Evolutionary conservation across 2,329 filamentous ascomycete genomes (phyloP).

Genomic region (Cladosporium phlei): DNA sequence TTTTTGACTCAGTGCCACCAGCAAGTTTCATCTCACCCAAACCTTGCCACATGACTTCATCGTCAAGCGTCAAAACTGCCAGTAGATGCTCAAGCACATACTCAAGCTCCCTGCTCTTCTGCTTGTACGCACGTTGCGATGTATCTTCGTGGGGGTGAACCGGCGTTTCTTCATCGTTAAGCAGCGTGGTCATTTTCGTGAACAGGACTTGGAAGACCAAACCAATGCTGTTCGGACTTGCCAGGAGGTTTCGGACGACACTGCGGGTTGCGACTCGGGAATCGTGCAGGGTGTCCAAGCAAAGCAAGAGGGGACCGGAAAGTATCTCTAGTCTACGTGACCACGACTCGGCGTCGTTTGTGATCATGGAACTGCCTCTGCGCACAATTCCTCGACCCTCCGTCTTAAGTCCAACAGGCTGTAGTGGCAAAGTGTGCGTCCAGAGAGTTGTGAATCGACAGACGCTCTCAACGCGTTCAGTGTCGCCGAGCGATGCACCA

Average conservation of each 20-base stretch:
- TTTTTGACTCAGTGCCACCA: neutral
- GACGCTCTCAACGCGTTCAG: slow-evolving; percentile 10
- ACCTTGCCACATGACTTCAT: slow-evolving; percentile 25
- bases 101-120: slow-evolving; percentile 57
- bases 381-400: slow-evolving; percentile 14
- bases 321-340: slow-evolving; percentile 59
- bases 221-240: slow-evolving; percentile 52
- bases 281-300: slow-evolving; percentile 72
- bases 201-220: slow-evolving; percentile 40
- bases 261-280: slow-evolving; percentile 70
- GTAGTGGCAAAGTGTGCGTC: slow-evolving; percentile 60
- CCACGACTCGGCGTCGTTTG: slow-evolving; percentile 43
- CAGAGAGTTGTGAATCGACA: slow-evolving; percentile 61
- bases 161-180: slow-evolving; percentile 10
- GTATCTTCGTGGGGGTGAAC: neutral
- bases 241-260: slow-evolving; percentile 76
- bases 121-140: neutral
- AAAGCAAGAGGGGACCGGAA: slow-evolving; percentile 72
- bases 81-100: slow-evolving; percentile 71
- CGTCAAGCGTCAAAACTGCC: slow-evolving; percentile 63
- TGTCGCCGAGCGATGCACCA: neutral
- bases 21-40: slow-evolving; percentile 14
- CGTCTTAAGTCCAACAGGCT: slow-evolving; percentile 19
- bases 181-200: neutral
- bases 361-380: slow-evolving; percentile 19